phyloP scores from a whole-genome alignment of 352 stramenopile genomes.

The Globisporangium lucens region DNA sequence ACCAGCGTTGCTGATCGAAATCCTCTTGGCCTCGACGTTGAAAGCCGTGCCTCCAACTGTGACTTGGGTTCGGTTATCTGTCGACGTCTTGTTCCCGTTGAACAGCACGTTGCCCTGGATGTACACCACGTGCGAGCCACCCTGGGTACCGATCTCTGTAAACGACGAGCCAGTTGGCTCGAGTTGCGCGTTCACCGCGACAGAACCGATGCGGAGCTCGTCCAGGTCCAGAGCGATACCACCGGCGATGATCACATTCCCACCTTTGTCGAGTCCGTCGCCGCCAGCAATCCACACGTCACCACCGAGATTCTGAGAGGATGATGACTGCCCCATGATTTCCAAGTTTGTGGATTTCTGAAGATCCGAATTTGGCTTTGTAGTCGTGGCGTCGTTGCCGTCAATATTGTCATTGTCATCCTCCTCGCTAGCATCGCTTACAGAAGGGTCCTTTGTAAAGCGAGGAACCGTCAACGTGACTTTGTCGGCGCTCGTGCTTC shows the following conservation, averaged over 20 bases:
- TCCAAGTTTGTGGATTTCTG: conserved; percentile 38
- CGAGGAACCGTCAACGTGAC: conserved; percentile 18
- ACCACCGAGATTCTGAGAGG: conserved; percentile 39
- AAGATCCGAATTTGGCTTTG: conserved; percentile 11
- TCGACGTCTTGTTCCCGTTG: conserved; percentile 35
- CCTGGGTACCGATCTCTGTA: conserved; percentile 62
- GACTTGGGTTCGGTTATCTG: conserved; percentile 39
- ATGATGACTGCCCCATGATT: conserved; percentile 53
- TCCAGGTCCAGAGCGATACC: conserved; percentile 30
- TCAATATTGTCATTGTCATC: conserved; percentile 8
- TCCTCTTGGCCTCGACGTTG: conserved; percentile 35
- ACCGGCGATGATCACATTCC: conserved; percentile 45
- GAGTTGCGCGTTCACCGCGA: conserved; percentile 59
- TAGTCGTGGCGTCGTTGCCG: conserved; percentile 6
- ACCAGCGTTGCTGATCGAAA: conserved; percentile 47
- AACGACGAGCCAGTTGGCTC: conserved; percentile 33
- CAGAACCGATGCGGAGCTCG: conserved; percentile 29
- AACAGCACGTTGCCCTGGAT: conserved; percentile 55
- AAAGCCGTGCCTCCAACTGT: conserved; percentile 39
- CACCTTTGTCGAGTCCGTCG: conserved; percentile 38
- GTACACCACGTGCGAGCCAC: conserved; percentile 43
- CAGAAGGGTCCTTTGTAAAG: not conserved
- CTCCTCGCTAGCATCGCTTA: not conserved
- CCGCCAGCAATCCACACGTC: conserved; percentile 55
- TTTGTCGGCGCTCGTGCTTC: conserved; percentile 11